Evolutionary conservation across 1,284 basidiomycete genomes (phyloP).

Genomic region (Mycosarcoma mackinlayi): DNA sequence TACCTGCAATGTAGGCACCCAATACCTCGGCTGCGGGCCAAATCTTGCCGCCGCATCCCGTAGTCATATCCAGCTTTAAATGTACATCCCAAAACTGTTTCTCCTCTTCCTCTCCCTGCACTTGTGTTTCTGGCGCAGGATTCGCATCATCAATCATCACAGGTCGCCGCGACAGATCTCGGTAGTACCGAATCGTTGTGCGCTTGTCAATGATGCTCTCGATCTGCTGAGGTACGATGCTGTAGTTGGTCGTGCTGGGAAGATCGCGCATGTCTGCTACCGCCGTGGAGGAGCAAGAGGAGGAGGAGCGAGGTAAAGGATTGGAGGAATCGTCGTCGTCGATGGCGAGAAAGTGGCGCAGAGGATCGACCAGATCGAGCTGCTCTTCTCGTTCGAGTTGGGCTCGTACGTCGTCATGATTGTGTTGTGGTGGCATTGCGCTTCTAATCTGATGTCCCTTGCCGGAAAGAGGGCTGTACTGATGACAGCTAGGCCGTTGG

Average conservation of each 20-base stretch:
- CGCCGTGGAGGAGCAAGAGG: neutral
- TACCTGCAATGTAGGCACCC: conserved; percentile 54
- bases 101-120: too few relatives aligned
- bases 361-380: conserved; percentile 75
- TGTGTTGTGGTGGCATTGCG: neutral
- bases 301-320: neutral
- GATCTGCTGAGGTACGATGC: conserved; percentile 73
- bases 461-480: too few relatives aligned
- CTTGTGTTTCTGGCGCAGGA: neutral
- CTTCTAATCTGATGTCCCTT: too few relatives aligned
- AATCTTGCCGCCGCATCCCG: conserved; percentile 88
- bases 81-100: conserved; percentile 60
- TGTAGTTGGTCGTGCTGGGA: conserved; percentile 20
- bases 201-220: conserved; percentile 70
- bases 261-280: conserved; percentile 21
- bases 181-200: conserved; percentile 52
- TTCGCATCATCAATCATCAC: conserved; percentile 1
- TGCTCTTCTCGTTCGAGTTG: conserved; percentile 68
- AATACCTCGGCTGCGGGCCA: conserved; percentile 91
- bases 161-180: conserved; percentile 27
- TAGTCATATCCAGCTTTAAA: conserved; percentile 79
- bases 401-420: conserved; percentile 5
- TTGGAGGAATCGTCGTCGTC: conserved; percentile 14
- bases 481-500: too few relatives aligned
- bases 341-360: conserved; percentile 74